Evolutionary conservation across 345 rosid species (phyloP).

Genomic region (Brassica cretica): DNA sequence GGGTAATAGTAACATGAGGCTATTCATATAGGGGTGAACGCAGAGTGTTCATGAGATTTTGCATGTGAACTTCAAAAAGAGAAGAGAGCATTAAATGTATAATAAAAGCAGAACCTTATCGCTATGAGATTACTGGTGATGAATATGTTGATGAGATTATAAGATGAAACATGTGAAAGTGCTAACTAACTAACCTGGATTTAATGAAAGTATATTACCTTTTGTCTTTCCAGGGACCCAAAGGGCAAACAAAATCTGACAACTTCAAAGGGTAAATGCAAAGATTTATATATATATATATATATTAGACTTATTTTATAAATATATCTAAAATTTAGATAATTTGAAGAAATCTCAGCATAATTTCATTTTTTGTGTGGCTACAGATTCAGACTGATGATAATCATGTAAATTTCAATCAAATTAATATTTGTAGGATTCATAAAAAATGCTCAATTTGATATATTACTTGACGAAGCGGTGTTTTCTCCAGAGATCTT

Average conservation of each 20-base stretch:
- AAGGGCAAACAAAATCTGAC: conserved; percentile 16
- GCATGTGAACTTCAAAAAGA: conserved; percentile 33
- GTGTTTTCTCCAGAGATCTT: too few species aligned
- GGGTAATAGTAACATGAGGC: conserved; percentile 23
- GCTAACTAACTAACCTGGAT: conserved; percentile 35
- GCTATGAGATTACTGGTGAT: conserved; percentile 1
- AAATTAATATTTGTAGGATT: too few species aligned
- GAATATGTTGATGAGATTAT: conserved; percentile 30
- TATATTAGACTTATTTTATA: too few species aligned
- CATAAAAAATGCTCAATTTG: too few species aligned
- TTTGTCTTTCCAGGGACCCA: conserved; percentile 16
- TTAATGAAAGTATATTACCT: conserved; percentile 29
- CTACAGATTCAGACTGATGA: too few species aligned
- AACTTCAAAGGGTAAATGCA: conserved; percentile 2
- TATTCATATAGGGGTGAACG: conserved; percentile 30
- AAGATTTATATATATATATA: too few species aligned
- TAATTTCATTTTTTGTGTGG: too few species aligned
- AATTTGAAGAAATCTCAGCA: too few species aligned
- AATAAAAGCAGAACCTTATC: conserved; percentile 28
- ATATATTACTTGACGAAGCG: too few species aligned
- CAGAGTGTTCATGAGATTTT: conserved; percentile 9
- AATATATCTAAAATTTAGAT: too few species aligned
- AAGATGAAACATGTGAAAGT: conserved; percentile 40
- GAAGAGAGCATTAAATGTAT: conserved; percentile 18
- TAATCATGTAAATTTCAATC: too few species aligned